Conservation (phyloP, 1,284 basidiomycete species). For the Phylloboletellus chloephorus region DNA sequence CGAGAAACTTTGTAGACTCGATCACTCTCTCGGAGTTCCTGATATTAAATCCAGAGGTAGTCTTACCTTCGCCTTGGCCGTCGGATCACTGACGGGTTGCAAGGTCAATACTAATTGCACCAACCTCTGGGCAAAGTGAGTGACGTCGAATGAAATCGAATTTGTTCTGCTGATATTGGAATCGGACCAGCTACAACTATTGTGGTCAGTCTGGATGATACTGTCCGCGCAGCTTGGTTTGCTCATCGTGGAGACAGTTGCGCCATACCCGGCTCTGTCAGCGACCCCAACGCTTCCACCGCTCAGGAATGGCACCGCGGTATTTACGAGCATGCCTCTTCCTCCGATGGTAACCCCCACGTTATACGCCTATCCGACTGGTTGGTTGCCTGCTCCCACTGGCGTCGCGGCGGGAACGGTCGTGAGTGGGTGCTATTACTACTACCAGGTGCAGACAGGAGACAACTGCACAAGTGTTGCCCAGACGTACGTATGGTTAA, state of each 20-base stretch:
- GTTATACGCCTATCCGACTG: neutral
- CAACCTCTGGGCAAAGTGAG: conserved; percentile 4
- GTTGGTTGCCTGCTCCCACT: neutral
- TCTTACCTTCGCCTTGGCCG: neutral
- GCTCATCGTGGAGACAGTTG: neutral
- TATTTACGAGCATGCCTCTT: neutral
- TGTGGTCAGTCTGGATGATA: neutral
- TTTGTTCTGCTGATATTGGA: neutral
- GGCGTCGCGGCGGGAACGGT: neutral
- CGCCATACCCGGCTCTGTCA: neutral
- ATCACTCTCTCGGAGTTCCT: conserved; percentile 4
- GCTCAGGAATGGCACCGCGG: neutral
- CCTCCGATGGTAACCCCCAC: neutral
- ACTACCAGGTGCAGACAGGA: neutral
- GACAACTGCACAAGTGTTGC: conserved; percentile 2
- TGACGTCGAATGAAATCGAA: neutral
- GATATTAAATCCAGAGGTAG: conserved; percentile 3
- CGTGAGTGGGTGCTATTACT: neutral
- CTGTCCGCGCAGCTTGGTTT: neutral
- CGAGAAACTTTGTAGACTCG: neutral
- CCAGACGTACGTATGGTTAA: conserved; percentile 1
- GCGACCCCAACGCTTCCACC: conserved; percentile 1
- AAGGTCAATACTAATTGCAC: conserved; percentile 4
- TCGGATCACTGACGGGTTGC: neutral
- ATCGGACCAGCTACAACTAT: conserved; percentile 1